Evolutionary conservation across 2,329 filamentous ascomycete species (phyloP).

Genomic region (Venturia aucupariae): DNA sequence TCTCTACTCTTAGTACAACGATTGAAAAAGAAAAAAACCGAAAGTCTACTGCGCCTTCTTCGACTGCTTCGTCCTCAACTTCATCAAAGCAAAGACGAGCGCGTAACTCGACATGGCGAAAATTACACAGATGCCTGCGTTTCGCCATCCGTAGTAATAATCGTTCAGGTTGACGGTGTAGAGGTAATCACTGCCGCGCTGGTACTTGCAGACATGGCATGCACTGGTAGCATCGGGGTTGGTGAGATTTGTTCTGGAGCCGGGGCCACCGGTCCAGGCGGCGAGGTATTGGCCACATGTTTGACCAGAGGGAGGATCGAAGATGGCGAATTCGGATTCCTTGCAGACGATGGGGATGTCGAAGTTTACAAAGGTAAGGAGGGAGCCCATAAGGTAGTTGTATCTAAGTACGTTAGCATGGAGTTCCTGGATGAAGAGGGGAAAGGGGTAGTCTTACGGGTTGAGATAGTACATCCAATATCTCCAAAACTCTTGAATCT

Average conservation of each 20-base stretch:
- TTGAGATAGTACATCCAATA: conserved; percentile 56
- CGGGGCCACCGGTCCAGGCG: conserved; percentile 19
- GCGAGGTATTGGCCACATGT: conserved; percentile 53
- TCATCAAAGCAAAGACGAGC: conserved; percentile 65
- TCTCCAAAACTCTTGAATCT: conserved; percentile 36
- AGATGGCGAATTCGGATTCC: conserved; percentile 49
- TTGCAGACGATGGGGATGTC: conserved; percentile 48
- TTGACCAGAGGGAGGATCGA: conserved; percentile 48
- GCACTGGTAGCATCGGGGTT: conserved; percentile 48
- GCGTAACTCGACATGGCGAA: conserved; percentile 64
- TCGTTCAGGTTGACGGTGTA: conserved; percentile 44
- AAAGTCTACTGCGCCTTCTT: conserved; percentile 9
- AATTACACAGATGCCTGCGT: conserved; percentile 63
- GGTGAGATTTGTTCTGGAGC: conserved; percentile 48
- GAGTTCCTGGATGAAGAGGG: neutral
- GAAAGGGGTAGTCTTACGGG: neutral
- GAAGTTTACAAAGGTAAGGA: conserved; percentile 48
- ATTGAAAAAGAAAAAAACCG: neutral
- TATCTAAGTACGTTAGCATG: conserved; percentile 29
- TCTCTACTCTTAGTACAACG: neutral
- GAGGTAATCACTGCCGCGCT: conserved; percentile 56
- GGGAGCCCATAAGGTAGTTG: conserved; percentile 55
- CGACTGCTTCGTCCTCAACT: conserved; percentile 12
- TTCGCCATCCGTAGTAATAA: conserved; percentile 55
- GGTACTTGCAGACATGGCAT: conserved; percentile 64